Conservation (phyloP, 176 grass and related monocot species). For the Bromus sterilis region DNA sequence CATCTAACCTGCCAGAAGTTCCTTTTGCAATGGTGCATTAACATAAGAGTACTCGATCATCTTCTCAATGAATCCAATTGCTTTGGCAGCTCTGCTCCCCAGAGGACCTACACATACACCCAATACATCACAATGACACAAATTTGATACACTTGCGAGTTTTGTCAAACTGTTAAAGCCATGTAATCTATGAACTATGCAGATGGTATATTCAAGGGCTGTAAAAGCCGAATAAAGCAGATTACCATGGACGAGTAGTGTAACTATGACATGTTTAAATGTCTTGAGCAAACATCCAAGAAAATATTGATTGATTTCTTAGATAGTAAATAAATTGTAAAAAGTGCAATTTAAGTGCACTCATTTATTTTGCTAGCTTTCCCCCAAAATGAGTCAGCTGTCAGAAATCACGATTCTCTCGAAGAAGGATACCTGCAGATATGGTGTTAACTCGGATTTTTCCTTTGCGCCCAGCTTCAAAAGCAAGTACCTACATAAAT, state of each 20-base stretch:
- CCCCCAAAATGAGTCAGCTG: not conserved
- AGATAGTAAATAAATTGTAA: not conserved
- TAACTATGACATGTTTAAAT: not conserved
- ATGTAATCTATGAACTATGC: not conserved
- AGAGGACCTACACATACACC: conserved; percentile 49
- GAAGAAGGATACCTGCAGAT: conserved; percentile 66
- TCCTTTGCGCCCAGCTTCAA: conserved; percentile 85
- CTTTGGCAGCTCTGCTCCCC: conserved; percentile 90
- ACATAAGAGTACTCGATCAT: conserved; percentile 95
- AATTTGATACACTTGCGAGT: not conserved
- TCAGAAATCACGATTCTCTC: not conserved
- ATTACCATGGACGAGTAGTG: not conserved
- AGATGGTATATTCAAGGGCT: not conserved
- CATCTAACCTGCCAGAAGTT: conserved; percentile 64
- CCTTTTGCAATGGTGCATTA: conserved; percentile 90
- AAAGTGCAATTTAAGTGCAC: not conserved
- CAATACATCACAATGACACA: not conserved
- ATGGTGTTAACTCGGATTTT: conserved; percentile 94
- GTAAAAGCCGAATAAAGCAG: not conserved
- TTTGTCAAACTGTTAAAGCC: not conserved
- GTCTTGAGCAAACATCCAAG: not conserved
- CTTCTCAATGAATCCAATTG: conserved; percentile 97
- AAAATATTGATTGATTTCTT: not conserved
- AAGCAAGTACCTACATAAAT: conserved; percentile 69
- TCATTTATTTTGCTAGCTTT: not conserved